These are phyloP conservation scores for Paraconiothyrium brasiliense DNA, from an alignment of 2,329 filamentous ascomycete genomes.

Conservation along the genomic window DNA sequence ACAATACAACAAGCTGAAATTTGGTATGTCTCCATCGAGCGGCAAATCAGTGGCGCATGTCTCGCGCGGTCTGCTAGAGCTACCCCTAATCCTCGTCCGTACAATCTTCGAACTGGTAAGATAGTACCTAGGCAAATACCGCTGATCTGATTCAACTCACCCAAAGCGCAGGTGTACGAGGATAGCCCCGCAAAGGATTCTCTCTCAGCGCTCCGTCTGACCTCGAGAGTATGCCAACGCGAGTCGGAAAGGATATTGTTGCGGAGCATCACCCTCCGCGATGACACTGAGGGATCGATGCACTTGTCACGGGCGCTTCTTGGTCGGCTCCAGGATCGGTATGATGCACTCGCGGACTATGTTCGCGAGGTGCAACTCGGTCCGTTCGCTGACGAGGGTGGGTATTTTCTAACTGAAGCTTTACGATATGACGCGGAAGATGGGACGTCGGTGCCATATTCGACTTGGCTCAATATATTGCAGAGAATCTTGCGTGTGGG, in stretches of 20 bases:
- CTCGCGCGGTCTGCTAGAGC: not conserved
- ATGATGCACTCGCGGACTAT: not conserved
- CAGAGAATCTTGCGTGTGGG: not conserved
- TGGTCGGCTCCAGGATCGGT: not conserved
- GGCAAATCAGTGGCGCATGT: not conserved
- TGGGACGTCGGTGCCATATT: not conserved
- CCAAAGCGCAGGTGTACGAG: not conserved
- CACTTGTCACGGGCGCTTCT: not conserved
- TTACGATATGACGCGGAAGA: not conserved
- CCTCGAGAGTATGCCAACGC: not conserved
- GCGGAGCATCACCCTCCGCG: not conserved
- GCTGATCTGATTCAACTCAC: not conserved
- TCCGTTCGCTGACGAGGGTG: not conserved
- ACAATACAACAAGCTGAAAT: not conserved
- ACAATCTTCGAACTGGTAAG: not conserved
- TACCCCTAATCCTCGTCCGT: not conserved
- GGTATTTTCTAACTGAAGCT: not conserved
- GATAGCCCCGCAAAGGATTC: not conserved
- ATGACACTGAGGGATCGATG: not conserved
- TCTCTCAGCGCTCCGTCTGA: not conserved
- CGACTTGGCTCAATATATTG: not conserved
- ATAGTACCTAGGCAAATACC: not conserved
- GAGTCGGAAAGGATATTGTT: not conserved
- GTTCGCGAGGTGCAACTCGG: not conserved
- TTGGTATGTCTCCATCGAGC: not conserved